phyloP scores from a whole-genome alignment of 176 grass and related monocot species.

The Dendrocalamus sinicus region DNA sequence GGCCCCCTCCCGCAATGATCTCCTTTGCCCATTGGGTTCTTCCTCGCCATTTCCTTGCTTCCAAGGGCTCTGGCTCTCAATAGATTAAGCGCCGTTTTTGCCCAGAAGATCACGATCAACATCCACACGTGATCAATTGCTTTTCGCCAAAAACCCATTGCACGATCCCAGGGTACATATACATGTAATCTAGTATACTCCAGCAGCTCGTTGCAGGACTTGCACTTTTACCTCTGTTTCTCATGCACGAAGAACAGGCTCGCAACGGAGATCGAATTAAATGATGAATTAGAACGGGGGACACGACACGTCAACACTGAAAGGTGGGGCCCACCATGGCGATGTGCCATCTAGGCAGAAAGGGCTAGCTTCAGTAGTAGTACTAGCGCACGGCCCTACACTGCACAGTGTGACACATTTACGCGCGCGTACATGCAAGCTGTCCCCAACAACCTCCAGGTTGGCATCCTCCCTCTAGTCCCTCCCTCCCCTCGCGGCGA shows the following conservation, averaged over 20 bases:
- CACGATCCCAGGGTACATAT: not conserved
- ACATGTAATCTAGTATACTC: not conserved
- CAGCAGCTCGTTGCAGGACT: not conserved
- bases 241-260: not conserved
- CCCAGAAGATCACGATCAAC: not conserved
- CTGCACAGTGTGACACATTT: slow-evolving; percentile 33
- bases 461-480: slow-evolving; percentile 51
- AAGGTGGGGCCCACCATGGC: not conserved
- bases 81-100: slow-evolving; percentile 18
- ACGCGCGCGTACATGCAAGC: slow-evolving; percentile 61
- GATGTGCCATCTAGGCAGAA: slow-evolving; percentile 14
- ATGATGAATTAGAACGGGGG: not conserved
- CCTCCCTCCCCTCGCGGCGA: not conserved
- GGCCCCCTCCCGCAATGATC: slow-evolving; percentile 19
- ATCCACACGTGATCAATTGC: slow-evolving; percentile 28
- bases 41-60: slow-evolving; percentile 39
- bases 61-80: not conserved
- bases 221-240: not conserved
- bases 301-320: not conserved
- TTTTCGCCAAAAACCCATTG: not conserved
- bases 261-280: not conserved
- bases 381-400: not conserved
- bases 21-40: not conserved
- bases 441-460: slow-evolving; percentile 84
- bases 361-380: no score